Evolutionary conservation across 495 filamentous ascomycete genomes (phyloP).

Genomic region (Podospora didyma): DNA sequence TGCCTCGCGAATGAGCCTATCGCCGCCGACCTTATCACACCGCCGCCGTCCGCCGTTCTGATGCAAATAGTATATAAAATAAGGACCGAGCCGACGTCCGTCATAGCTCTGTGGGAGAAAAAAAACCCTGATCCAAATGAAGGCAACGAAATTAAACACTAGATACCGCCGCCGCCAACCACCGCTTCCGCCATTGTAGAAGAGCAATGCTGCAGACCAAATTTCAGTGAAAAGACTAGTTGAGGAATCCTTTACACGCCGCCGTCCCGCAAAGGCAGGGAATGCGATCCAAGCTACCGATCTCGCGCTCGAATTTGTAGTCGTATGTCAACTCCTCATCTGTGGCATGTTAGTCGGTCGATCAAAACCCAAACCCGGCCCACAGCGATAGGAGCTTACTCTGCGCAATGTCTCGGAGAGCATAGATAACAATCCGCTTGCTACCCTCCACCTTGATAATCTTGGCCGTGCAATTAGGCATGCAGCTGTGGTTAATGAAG

Average conservation of each 20-base stretch:
- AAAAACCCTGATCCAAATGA: neutral
- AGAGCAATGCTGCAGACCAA: neutral
- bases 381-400: slow-evolving; percentile 57
- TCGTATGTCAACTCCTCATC: slow-evolving; percentile 99
- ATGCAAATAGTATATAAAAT: neutral
- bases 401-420: slow-evolving; percentile 86
- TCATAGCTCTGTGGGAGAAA: neutral
- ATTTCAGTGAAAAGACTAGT: slow-evolving; percentile 48
- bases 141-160: neutral
- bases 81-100: neutral
- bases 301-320: slow-evolving; percentile 99
- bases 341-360: slow-evolving; percentile 50
- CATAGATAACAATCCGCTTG: slow-evolving; percentile 98
- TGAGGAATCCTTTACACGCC: slow-evolving; percentile 97
- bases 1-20: too few species aligned
- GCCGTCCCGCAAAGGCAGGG: slow-evolving; percentile 94
- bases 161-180: neutral
- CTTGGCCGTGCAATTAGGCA: slow-evolving; percentile 97
- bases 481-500: slow-evolving; percentile 99
- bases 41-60: neutral
- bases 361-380: slow-evolving; percentile 1
- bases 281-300: slow-evolving; percentile 90
- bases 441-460: slow-evolving; percentile 99
- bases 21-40: neutral
- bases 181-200: neutral